These are phyloP conservation scores for Mycena albidolilacea DNA, from an alignment of 768 basidiomycete species.

Conservation along the genomic window DNA sequence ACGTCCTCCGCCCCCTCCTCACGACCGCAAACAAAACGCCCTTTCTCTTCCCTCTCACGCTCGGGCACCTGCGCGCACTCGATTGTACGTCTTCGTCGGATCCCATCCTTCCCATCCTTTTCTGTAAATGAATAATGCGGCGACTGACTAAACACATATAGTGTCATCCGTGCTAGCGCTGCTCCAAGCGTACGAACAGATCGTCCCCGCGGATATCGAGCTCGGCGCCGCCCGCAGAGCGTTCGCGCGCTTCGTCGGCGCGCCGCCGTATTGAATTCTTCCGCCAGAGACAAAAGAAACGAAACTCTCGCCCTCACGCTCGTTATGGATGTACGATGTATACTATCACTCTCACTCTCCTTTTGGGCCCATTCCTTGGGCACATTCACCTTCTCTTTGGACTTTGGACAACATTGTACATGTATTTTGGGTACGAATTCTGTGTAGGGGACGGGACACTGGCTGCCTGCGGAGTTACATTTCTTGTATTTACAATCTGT, in stretches of 20 bases:
- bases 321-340: neutral
- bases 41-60: slow-evolving; percentile 25
- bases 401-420: neutral
- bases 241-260: slow-evolving; percentile 30
- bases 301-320: neutral
- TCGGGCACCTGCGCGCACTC: slow-evolving; percentile 20
- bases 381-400: neutral
- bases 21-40: slow-evolving; percentile 25
- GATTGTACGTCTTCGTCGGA: slow-evolving; percentile 10
- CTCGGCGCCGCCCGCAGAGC: slow-evolving; percentile 21
- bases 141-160: neutral
- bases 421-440: too few species aligned
- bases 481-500: too few species aligned
- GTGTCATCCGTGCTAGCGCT: slow-evolving; percentile 26
- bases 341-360: neutral
- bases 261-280: slow-evolving; percentile 21
- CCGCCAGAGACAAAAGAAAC: too few species aligned
- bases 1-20: slow-evolving; percentile 31
- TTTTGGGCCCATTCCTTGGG: neutral
- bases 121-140: neutral
- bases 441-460: too few species aligned
- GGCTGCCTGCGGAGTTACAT: too few species aligned
- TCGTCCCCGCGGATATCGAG: slow-evolving; percentile 10
- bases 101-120: neutral
- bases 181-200: slow-evolving; percentile 28